Evolutionary conservation across 2,329 filamentous ascomycete genomes (phyloP), one percentile per base, ranked within the genome.

Genomic region (Pseudocercospora musae): DNA sequence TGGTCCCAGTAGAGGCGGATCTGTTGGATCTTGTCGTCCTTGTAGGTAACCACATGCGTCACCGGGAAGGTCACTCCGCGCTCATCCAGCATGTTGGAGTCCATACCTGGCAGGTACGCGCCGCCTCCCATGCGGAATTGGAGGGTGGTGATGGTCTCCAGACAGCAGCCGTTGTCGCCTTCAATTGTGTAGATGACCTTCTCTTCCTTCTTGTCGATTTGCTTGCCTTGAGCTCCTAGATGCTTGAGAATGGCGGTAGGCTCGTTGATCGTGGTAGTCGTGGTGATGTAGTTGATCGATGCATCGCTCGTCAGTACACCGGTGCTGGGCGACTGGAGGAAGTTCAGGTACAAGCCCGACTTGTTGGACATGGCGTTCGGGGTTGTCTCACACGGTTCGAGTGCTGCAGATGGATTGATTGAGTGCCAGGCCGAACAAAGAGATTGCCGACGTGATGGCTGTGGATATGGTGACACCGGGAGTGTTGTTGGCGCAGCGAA

Each of bases 1-100:
- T 99, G 95, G 76, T 99, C 95, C 95, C 95, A 99, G 76, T 89
- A 91, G 69, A 94, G 86, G 70, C 94, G 90, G 67, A 98, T 90
- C 76, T 95, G 91, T 63, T 84, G 77, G 74, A 99, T 97, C 79
- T 91, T 92, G 75, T 89, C 78, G 68, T 78, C 75, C 76, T 96
- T 85, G 78, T 97, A 96, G 62, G 87, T 85, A 68, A 99, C 93
- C 67, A 98, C 88, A 80, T 99, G 95, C 71, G 97, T 93, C 79
- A 96, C 87, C 54, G 91, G 86, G 68, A 98, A 83, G 57, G 86
- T 87, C 65, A 92, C 92, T 59, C 85, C 85, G 72, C 89, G 89
- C 77, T 96, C 92, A 60, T 90, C 82, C 62, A 99, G 80, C 76
- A 98, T 96, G 80, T 97, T 97, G 81, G 97, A 92, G 73, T 98